Percentiles rank a stretch among this genome's conserved stretches.
These are phyloP conservation scores for Globisporangium polare DNA, from an alignment of 352 stramenopile genomes.

Conservation along the genomic window DNA sequence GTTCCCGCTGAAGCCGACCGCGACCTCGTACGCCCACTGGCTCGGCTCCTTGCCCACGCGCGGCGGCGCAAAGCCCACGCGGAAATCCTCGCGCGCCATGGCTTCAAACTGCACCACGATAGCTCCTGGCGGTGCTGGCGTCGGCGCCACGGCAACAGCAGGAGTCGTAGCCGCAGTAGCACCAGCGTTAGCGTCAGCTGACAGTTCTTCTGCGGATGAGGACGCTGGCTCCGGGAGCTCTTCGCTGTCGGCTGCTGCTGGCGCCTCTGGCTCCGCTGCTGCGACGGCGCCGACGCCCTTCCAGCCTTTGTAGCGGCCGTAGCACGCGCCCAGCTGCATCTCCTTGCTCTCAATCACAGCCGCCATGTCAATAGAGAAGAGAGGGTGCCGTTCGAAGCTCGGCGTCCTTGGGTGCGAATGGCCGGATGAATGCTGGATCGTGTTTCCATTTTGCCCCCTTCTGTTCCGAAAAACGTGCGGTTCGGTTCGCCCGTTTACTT, in stretches of 20 bases:
- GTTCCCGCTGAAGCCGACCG: slow-evolving; percentile 65
- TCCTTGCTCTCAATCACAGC: slow-evolving; percentile 21
- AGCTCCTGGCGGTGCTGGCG: slow-evolving; percentile 20
- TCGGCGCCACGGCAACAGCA: background rate
- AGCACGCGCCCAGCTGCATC: slow-evolving; percentile 43
- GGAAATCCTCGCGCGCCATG: slow-evolving; percentile 55
- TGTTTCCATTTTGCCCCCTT: slow-evolving; percentile 1
- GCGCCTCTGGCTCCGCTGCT: background rate
- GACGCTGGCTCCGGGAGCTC: slow-evolving; percentile 3
- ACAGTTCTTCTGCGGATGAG: background rate
- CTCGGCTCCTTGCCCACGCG: slow-evolving; percentile 7
- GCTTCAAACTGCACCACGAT: slow-evolving; percentile 73
- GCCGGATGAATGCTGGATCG: background rate
- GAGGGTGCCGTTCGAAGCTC: background rate
- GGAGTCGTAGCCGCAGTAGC: too few species aligned
- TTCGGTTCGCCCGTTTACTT: slow-evolving; percentile 4
- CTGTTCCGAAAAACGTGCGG: slow-evolving; percentile 1
- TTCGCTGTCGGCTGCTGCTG: slow-evolving; percentile 6
- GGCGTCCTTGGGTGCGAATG: background rate
- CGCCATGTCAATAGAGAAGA: background rate
- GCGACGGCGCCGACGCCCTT: slow-evolving; percentile 12
- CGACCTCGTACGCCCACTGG: slow-evolving; percentile 65
- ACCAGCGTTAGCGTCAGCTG: background rate
- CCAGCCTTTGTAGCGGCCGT: slow-evolving; percentile 59
- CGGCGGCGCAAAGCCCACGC: slow-evolving; percentile 55